Conservation (phyloP, 2,329 filamentous ascomycete species). For the Colletotrichum sp. region DNA sequence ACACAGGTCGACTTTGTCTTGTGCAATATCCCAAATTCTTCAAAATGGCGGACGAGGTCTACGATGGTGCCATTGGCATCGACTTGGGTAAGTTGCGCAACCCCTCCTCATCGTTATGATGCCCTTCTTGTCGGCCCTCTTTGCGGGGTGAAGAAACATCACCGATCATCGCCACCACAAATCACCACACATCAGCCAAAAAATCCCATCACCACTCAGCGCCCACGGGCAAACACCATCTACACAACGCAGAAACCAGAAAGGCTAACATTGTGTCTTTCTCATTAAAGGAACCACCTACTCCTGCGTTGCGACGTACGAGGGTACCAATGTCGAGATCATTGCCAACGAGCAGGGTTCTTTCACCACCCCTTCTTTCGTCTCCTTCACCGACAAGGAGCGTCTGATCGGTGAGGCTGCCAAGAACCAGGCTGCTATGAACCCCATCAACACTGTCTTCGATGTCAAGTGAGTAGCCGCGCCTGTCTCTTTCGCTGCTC, state of each 20-base stretch:
- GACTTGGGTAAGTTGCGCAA: constrained; percentile 80
- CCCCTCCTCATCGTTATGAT: background rate
- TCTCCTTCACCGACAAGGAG: constrained; percentile 98
- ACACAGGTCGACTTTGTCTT: constrained; percentile 24
- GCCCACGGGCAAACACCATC: background rate
- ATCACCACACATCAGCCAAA: background rate
- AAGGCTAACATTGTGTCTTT: constrained; percentile 23
- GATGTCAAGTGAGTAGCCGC: constrained; percentile 85
- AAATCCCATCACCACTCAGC: background rate
- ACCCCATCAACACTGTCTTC: constrained; percentile 97
- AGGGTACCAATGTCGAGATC: constrained; percentile 99
- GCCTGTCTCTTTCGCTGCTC: background rate
- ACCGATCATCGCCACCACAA: constrained; percentile 12
- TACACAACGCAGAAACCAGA: background rate
- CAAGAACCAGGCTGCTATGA: constrained; percentile 99
- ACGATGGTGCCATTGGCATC: constrained; percentile 99
- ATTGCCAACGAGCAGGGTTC: constrained; percentile 99
- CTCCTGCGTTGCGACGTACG: constrained; percentile 99
- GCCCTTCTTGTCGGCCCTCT: constrained; percentile 18
- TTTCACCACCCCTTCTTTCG: constrained; percentile 98
- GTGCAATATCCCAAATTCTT: constrained; percentile 23
- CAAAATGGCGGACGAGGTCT: constrained; percentile 96
- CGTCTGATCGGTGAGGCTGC: constrained; percentile 98
- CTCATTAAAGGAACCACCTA: constrained; percentile 85
- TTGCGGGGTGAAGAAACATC: background rate